Evolutionary conservation across 306 rosid genomes (phyloP), one percentile per base, ranked within the genome.

Genomic region (Corylus heterophylla): DNA sequence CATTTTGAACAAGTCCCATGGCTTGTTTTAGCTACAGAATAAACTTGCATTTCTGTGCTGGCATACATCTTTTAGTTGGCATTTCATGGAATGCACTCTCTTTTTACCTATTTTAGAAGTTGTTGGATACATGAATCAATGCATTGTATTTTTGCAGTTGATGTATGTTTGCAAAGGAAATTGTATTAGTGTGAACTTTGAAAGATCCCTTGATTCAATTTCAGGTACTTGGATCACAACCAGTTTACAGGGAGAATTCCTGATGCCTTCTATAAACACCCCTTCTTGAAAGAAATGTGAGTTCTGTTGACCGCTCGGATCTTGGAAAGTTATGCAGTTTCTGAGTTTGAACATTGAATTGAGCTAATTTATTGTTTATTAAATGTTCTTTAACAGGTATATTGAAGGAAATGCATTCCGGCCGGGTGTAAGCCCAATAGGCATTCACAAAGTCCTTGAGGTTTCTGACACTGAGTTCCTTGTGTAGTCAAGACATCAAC

Each of bases 211-310:
- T 59, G 42, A 13, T 77, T 83, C 59, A 59, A 49, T 66, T 62
- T 74, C 86, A 96, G 99, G 89, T 96, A 93, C 86, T 86, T 96
- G 93, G 97, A 91, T 85, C 98, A 93, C 89, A 96, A 96, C 82
- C 99, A 93, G 84, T 96, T 96, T 81, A 83, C 93, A 7, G 99
- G 99, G 83, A 93, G 98, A 88, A 96, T 96, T 80, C 90, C 98
- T 3, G 91, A 90, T 66, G 88, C 89, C 82, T 93, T 93, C 81
- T 96, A 96, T 73, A 96, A 93, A 83, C 99, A 91, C 88, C 93
- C 87, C 62, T 91, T 90, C 80, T 87, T 96, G 90, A 96, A 96
- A 89, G 99, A 91, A 88, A 91, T 96, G 99, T 96, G 87, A 93
- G 99, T 88, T 76, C 74, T 82, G 68, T 16, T 61, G 7, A 18